A percentile compares a stretch with the other conserved stretches of the same genome.
phyloP scores from a whole-genome alignment of 805 yeast species.

The Hanseniaspora occidentalis region DNA sequence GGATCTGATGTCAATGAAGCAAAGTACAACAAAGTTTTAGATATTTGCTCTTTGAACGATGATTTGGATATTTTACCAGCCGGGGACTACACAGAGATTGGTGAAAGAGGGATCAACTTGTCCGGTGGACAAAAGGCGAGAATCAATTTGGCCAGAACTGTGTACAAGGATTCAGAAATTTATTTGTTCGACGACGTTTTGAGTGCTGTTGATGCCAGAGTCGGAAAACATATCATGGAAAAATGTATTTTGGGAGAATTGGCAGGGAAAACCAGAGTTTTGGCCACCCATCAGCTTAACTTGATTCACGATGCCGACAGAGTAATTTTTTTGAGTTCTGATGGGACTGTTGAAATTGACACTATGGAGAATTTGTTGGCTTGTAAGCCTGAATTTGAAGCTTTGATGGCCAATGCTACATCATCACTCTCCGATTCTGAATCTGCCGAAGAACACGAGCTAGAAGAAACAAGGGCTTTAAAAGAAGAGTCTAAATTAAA shows the following conservation, averaged over 20 bases:
- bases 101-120: conserved; percentile 74
- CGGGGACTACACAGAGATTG: conserved; percentile 70
- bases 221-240: conserved; percentile 67
- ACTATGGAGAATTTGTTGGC: conserved; percentile 39
- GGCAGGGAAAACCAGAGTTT: conserved; percentile 46
- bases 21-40: conserved; percentile 41
- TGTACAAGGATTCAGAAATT: conserved; percentile 56
- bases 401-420: conserved; percentile 30
- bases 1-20: conserved; percentile 42
- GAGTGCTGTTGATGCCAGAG: conserved; percentile 80
- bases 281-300: conserved; percentile 78
- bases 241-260: conserved; percentile 53
- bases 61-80: conserved; percentile 59
- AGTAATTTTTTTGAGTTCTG: conserved; percentile 48
- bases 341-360: conserved; percentile 56
- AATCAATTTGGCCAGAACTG: conserved; percentile 67
- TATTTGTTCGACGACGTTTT: conserved; percentile 66
- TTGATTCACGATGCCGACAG: conserved; percentile 59
- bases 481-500: no score
- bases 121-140: conserved; percentile 91
- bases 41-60: conserved; percentile 52
- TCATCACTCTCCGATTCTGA: conserved; percentile 26
- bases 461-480: no score
- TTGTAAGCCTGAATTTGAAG: conserved; percentile 34
- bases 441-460: no score